phyloP scores from a whole-genome alignment of 1,284 basidiomycete genomes.

The Fomitiporia mediterranea region DNA sequence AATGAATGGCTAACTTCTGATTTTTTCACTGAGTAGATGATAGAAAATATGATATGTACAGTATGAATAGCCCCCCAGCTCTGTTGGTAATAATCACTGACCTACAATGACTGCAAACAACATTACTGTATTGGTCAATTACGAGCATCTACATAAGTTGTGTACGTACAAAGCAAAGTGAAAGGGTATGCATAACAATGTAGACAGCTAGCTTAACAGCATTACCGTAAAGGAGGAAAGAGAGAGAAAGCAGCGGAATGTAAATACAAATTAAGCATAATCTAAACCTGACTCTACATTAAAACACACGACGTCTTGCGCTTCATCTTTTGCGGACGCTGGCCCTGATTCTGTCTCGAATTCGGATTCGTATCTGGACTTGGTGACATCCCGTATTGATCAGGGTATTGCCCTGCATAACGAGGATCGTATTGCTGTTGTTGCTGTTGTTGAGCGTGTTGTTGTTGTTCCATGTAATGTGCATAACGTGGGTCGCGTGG shows the following conservation, averaged over 20 bases:
- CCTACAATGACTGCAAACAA: neutral
- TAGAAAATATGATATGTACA: neutral
- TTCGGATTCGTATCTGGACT: neutral
- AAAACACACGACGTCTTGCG: conserved; percentile 10
- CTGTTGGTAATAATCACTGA: neutral
- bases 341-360: neutral
- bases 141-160: no score
- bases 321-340: conserved; percentile 7
- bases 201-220: no score
- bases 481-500: conserved; percentile 8
- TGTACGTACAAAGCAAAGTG: no score
- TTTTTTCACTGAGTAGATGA: neutral
- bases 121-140: no score
- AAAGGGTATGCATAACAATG: no score
- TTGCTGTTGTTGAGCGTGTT: conserved; percentile 7
- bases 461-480: conserved; percentile 9
- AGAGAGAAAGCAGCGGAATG: no score
- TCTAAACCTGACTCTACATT: conserved; percentile 4
- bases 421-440: neutral
- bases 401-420: neutral
- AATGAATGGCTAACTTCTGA: neutral
- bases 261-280: no score
- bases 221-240: no score
- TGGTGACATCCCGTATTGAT: neutral
- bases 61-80: neutral